A percentile compares a stretch with the other conserved stretches of the same genome.
phyloP scores from a whole-genome alignment of 164 flowering plant genomes.

The grape (Vitis vinifera) region ASM3070453v1 NC_081822.1:33651501-33652000 shows the following conservation, averaged over 20 bases:
- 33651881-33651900: too few relatives aligned
- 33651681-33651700: too few relatives aligned
- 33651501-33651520: neutral
- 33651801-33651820: neutral
- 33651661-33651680: too few relatives aligned
- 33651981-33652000: neutral
- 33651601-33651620: conserved; percentile 1
- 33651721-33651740: too few relatives aligned
- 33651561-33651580: conserved; percentile 14
- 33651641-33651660: neutral
- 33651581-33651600: conserved; percentile 8
- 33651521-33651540: conserved; percentile 1
- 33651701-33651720: too few relatives aligned
- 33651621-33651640: neutral
- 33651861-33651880: too few relatives aligned
- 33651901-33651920: neutral
- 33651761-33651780: neutral
- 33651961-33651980: conserved; percentile 1
- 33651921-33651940: conserved; percentile 5
- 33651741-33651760: too few relatives aligned
- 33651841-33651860: too few relatives aligned
- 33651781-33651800: neutral
- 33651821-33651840: neutral
- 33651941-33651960: neutral
- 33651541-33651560: conserved; percentile 8